Evolutionary conservation across 352 stramenopile species (phyloP), one percentile per base, ranked within the genome.

Genomic region (Phytophthora palmivora): DNA sequence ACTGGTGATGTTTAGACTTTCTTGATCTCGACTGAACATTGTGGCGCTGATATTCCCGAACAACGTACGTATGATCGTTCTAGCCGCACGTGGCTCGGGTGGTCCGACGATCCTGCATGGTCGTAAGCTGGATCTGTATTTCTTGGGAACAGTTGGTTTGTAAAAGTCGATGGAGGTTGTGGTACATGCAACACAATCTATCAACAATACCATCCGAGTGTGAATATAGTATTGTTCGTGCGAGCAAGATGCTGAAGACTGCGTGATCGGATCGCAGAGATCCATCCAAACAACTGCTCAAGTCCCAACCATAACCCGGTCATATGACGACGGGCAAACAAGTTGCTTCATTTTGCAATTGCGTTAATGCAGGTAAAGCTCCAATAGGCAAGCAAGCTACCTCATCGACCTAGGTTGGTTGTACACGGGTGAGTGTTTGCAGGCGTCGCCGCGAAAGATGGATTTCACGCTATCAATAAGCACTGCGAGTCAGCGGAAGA

Each of bases 381-480:
- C 22, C 48, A 28, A 32, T 22, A 38, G 21, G 12, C 44, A 39
- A 19, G 3, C 42, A 36, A 36, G 36, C 24, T 19, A 11, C 22
- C 16, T 24, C 22, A 33, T 52, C 22, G 26, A 33, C 22, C 49
- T 28, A 59, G 6, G 15, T 48, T 24, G 33, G 33, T 41, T 26
- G 6, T 14, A 19, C 49, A 39, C 2, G 16, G 19, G 10, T 26
- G 1, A n/a, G 33, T 42, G 6, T 18, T 44, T 36, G 39, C 34
- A 30, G 46, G 32, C 21, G 12, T 30, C 9, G 16, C 14, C 24
- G 21, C 15, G 18, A 33, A 49, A 18, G 18, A 72, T 72, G 63
- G 53, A 70, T n/a, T 67, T 81, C 57, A 63, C 58, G 26, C 52
- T 59, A 18, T 61, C 53, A 32, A 26, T 47, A 16, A 61, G 46